phyloP scores from a whole-genome alignment of 192 early-diverging fungal species.

The Coemansia sp. region DNA sequence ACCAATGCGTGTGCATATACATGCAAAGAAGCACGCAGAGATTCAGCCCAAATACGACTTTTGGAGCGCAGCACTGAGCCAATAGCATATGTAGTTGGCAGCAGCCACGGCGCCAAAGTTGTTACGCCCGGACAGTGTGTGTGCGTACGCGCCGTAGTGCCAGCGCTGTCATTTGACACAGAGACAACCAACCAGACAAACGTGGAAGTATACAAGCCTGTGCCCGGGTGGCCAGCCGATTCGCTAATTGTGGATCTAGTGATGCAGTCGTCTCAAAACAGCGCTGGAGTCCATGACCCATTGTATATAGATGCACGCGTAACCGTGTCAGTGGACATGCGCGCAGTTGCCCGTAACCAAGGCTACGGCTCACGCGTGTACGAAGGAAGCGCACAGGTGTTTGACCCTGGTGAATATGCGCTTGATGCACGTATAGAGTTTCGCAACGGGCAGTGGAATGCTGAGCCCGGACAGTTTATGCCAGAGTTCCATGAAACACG shows the following conservation, averaged over 20 bases:
- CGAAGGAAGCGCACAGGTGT: constrained; percentile 29
- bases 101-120: background rate
- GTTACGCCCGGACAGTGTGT: constrained; percentile 28
- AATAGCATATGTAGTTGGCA: constrained; percentile 17
- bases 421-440: constrained; percentile 37
- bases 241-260: constrained; percentile 38
- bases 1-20: constrained; percentile 9
- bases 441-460: constrained; percentile 32
- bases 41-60: background rate
- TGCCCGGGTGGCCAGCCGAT: constrained; percentile 32
- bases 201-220: constrained; percentile 2
- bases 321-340: constrained; percentile 24
- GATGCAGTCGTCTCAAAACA: constrained; percentile 3
- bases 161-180: background rate
- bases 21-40: background rate
- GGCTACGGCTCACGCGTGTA: constrained; percentile 3
- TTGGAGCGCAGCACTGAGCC: background rate
- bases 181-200: background rate
- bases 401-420: constrained; percentile 30
- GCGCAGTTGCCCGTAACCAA: too few species aligned
- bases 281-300: constrained; percentile 6
- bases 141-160: constrained; percentile 26
- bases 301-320: constrained; percentile 24
- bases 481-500: constrained; percentile 11
- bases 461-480: constrained; percentile 17